These are phyloP conservation scores for Talaromyces borbonicus DNA, from an alignment of 495 filamentous ascomycete species.

Conservation along the genomic window DNA sequence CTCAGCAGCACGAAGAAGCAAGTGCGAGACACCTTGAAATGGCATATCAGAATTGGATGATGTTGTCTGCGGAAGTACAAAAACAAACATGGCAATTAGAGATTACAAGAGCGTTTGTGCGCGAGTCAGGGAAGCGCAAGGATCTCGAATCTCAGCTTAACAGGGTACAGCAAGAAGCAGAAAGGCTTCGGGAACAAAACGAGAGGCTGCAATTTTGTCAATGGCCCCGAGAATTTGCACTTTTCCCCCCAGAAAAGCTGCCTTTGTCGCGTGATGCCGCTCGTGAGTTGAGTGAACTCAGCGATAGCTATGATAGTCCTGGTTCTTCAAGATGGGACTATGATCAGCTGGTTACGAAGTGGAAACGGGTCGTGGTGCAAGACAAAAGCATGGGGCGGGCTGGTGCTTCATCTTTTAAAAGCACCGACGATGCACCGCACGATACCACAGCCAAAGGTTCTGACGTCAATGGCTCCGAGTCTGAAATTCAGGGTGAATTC, in stretches of 20 bases:
- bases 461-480: conserved; percentile 13
- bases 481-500: conserved; percentile 1
- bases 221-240: conserved; percentile 60
- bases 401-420: conserved; percentile 21
- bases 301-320: conserved; percentile 24
- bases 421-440: conserved; percentile 10
- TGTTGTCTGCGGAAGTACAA: conserved; percentile 42
- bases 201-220: conserved; percentile 58
- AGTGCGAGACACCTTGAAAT: conserved; percentile 54
- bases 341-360: conserved; percentile 46
- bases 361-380: conserved; percentile 45
- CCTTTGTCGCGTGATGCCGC: conserved; percentile 43
- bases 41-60: conserved; percentile 62
- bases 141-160: conserved; percentile 52
- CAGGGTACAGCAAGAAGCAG: conserved; percentile 56
- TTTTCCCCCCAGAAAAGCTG: conserved; percentile 53
- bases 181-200: conserved; percentile 59
- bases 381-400: conserved; percentile 36
- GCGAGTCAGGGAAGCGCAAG: conserved; percentile 57
- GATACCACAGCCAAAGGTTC: conserved; percentile 17
- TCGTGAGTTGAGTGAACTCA: conserved; percentile 28
- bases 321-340: conserved; percentile 43
- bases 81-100: conserved; percentile 70
- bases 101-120: conserved; percentile 58
- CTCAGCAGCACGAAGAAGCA: conserved; percentile 49